Evolutionary conservation across 768 basidiomycete species (phyloP).

Genomic region (Mycena polygramma): DNA sequence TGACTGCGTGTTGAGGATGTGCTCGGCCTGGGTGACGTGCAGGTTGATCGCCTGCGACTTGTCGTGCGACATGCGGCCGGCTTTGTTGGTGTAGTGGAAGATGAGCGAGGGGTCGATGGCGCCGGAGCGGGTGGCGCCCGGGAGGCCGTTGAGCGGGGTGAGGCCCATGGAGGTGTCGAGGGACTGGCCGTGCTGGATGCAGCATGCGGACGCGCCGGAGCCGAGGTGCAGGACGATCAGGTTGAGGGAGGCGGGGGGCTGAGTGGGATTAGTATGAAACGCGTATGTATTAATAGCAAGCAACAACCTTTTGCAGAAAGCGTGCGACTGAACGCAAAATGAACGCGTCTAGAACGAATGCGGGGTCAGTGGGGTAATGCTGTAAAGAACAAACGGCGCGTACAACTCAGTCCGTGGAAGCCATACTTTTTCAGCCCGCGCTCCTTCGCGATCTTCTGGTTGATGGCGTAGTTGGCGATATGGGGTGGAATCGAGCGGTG

Average conservation of each 20-base stretch:
- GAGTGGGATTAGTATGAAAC: neutral
- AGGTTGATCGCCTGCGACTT: slow-evolving; percentile 59
- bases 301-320: slow-evolving; percentile 66
- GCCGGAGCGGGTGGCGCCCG: slow-evolving; percentile 90
- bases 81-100: slow-evolving; percentile 81
- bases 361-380: neutral
- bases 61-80: slow-evolving; percentile 68
- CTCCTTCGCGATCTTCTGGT: slow-evolving; percentile 68
- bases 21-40: slow-evolving; percentile 76
- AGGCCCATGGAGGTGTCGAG: slow-evolving; percentile 94
- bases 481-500: slow-evolving; percentile 82
- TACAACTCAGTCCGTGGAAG: slow-evolving; percentile 89
- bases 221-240: slow-evolving; percentile 91
- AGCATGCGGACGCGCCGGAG: slow-evolving; percentile 89
- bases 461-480: slow-evolving; percentile 84
- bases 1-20: slow-evolving; percentile 79
- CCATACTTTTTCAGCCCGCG: slow-evolving; percentile 90
- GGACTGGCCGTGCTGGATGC: slow-evolving; percentile 78
- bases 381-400: slow-evolving; percentile 36
- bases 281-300: neutral
- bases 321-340: slow-evolving; percentile 75
- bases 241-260: slow-evolving; percentile 67
- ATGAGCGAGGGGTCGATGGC: slow-evolving; percentile 88
- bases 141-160: slow-evolving; percentile 89
- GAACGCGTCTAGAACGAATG: slow-evolving; percentile 63